These are phyloP conservation scores for Epichloe sibirici DNA, from an alignment of 2,329 filamentous ascomycete genomes.

Conservation along the genomic window DNA sequence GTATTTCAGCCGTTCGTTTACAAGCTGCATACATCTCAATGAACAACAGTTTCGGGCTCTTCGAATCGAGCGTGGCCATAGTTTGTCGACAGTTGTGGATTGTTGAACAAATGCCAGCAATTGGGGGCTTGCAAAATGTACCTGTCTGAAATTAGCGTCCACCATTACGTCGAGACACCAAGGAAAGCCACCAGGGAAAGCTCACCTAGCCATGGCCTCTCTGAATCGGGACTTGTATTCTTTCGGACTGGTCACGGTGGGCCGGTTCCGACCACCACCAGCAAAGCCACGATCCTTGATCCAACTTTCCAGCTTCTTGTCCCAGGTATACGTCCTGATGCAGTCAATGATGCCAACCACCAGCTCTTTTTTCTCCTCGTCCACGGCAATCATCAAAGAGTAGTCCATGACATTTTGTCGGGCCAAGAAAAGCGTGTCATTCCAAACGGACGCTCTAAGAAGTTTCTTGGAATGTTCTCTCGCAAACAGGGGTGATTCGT, in stretches of 20 bases:
- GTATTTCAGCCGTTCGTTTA: background rate
- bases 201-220: slow-evolving; percentile 88
- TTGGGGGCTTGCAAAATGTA: slow-evolving; percentile 66
- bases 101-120: slow-evolving; percentile 60
- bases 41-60: slow-evolving; percentile 18
- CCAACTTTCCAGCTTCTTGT: slow-evolving; percentile 99
- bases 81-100: slow-evolving; percentile 25
- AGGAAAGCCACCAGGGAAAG: slow-evolving; percentile 14
- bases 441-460: slow-evolving; percentile 84
- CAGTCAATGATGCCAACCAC: slow-evolving; percentile 98
- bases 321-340: slow-evolving; percentile 97
- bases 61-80: slow-evolving; percentile 27
- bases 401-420: slow-evolving; percentile 99
- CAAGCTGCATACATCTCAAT: background rate
- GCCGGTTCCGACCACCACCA: slow-evolving; percentile 64
- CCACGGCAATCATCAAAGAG: slow-evolving; percentile 94
- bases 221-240: slow-evolving; percentile 95
- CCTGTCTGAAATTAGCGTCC: slow-evolving; percentile 17
- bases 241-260: slow-evolving; percentile 92
- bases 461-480: slow-evolving; percentile 94
- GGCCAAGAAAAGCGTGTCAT: slow-evolving; percentile 90
- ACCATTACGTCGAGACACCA: background rate
- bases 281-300: slow-evolving; percentile 92
- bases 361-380: slow-evolving; percentile 78
- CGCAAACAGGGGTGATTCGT: slow-evolving; percentile 89